A percentile compares a stretch with the other conserved stretches of the same genome.
Conservation (phyloP, 805 yeast species). For the Ogataea paraovalis region DNA sequence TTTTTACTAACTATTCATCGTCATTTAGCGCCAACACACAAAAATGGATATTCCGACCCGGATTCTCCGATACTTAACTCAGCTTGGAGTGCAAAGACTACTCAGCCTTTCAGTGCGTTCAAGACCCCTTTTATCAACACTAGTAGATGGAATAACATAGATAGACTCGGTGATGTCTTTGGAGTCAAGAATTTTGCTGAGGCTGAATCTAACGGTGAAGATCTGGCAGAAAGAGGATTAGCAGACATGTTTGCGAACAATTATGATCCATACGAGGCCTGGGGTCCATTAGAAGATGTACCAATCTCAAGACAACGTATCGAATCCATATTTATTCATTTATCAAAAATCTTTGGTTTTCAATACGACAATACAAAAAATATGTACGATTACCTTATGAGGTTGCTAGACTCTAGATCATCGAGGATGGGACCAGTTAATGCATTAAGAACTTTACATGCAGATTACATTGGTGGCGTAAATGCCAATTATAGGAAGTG, state of each 20-base stretch:
- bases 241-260: constrained; percentile 40
- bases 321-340: constrained; percentile 48
- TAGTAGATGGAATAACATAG: constrained; percentile 41
- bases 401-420: constrained; percentile 63
- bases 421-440: constrained; percentile 54
- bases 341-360: constrained; percentile 59
- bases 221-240: constrained; percentile 29
- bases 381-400: constrained; percentile 62
- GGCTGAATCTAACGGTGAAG: constrained; percentile 32
- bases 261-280: constrained; percentile 52
- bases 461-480: constrained; percentile 71
- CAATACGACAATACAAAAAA: constrained; percentile 62
- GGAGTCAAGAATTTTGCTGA: constrained; percentile 28
- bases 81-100: constrained; percentile 26
- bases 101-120: constrained; percentile 38
- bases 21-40: constrained; percentile 19
- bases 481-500: constrained; percentile 68
- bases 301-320: constrained; percentile 54
- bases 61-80: constrained; percentile 22
- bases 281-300: constrained; percentile 38
- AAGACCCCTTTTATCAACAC: constrained; percentile 41
- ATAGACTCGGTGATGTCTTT: constrained; percentile 30
- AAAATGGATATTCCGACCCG: constrained; percentile 8
- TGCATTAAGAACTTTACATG: constrained; percentile 61
- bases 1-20: not conserved